These are phyloP conservation scores for Mycena rosella DNA, from an alignment of 768 basidiomycete genomes.

Conservation along the genomic window DNA sequence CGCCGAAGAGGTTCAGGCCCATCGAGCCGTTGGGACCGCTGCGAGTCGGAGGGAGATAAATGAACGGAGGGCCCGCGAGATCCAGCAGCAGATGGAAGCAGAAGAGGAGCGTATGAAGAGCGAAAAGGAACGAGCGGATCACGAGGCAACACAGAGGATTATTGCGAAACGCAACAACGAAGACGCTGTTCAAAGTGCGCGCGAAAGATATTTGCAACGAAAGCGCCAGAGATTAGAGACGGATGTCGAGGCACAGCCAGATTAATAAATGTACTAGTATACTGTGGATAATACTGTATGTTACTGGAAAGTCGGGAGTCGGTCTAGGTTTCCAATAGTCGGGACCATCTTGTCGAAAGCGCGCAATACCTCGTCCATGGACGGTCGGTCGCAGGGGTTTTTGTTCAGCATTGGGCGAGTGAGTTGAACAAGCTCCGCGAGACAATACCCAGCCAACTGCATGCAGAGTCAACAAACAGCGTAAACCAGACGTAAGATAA, in stretches of 20 bases:
- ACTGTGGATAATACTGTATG: slow-evolving; percentile 12
- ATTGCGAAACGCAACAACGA: slow-evolving; percentile 84
- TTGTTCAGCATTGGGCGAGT: slow-evolving; percentile 71
- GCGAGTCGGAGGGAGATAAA: slow-evolving; percentile 87
- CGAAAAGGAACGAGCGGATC: slow-evolving; percentile 70
- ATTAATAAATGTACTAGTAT: slow-evolving; percentile 36
- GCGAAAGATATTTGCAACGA: slow-evolving; percentile 80
- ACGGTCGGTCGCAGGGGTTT: slow-evolving; percentile 64
- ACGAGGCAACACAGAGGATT: slow-evolving; percentile 73
- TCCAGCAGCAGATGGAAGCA: slow-evolving; percentile 82
- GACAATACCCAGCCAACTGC: slow-evolving; percentile 67
- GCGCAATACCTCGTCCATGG: slow-evolving; percentile 59
- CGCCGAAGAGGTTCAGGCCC: slow-evolving; percentile 55
- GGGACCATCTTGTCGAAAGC: slow-evolving; percentile 65
- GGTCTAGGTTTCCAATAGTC: slow-evolving; percentile 52
- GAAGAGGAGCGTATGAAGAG: slow-evolving; percentile 71
- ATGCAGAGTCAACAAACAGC: slow-evolving; percentile 25
- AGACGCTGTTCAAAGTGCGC: slow-evolving; percentile 77
- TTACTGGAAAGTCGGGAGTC: slow-evolving; percentile 27
- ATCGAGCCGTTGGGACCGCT: slow-evolving; percentile 88
- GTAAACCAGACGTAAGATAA: neutral
- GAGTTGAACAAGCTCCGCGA: slow-evolving; percentile 72
- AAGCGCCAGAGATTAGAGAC: slow-evolving; percentile 83
- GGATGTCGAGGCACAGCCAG: slow-evolving; percentile 34
- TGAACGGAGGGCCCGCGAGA: slow-evolving; percentile 83